Evolutionary conservation across 1,139 yeast species (phyloP), one percentile per base, ranked within the genome.

Genomic region (Yamadazyma triangularis): DNA sequence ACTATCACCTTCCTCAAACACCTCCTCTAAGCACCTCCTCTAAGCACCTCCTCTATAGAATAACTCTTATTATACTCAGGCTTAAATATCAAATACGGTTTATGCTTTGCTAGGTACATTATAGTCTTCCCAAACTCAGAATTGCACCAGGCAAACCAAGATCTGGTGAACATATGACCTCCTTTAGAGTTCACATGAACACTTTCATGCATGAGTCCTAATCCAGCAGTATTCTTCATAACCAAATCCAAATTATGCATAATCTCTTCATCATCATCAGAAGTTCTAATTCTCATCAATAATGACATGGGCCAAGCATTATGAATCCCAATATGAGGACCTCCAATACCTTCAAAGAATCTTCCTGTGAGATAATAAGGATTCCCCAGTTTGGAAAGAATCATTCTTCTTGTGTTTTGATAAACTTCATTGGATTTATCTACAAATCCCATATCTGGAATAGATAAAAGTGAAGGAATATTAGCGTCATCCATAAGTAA

Each of bases 91-190:
- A 86, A 59, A 48, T 83, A 76, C 0, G 95, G 95, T 49, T 82
- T 85, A 27, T 84, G 60, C 34, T 70, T 60, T 0, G 94, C 91
- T 42, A 87, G 61, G 48, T 86, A 79, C 30, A 87, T 52, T 8
- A 87, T 79, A 0, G 95, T 82, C 53, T 82, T 84, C 8, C 91
- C 95, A 57, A 87, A 86, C 54, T 87, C 95, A 1, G 94, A 79
- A 51, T 87, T 88, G 46, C 95, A 86, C 96, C 96, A 88, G 3
- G 95, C 84, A 60, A 88, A 88, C 95, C 96, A 87, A 2, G 89
- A 73, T 36, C 95, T 62, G 0, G 94, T 82, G 47, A 56, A 81
- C 13, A 54, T 57, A 6, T 31, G 25, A 1, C 80, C 80, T 8
- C 52, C 49, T 1, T 63, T 62, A 2, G 71, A 58, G 44, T 80